phyloP scores from a whole-genome alignment of 1,284 basidiomycete species.

The Mycena sp. region DNA sequence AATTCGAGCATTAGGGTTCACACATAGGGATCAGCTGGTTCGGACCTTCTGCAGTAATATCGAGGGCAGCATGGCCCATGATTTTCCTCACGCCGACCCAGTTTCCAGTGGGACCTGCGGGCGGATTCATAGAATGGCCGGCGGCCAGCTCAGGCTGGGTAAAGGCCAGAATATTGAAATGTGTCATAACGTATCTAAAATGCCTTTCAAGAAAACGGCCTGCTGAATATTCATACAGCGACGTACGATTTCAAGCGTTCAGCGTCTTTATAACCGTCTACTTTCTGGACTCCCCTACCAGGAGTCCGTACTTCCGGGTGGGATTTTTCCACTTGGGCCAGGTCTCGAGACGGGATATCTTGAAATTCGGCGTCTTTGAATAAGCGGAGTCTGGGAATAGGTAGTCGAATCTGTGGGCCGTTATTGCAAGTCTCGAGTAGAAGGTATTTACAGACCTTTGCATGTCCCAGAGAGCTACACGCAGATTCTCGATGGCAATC shows the following conservation, averaged over 20 bases:
- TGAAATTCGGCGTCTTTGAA: conserved; percentile 18
- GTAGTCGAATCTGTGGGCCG: conserved; percentile 21
- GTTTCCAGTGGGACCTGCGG: conserved; percentile 18
- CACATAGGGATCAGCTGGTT: not conserved
- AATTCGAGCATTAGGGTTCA: not conserved
- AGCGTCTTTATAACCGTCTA: too few species aligned
- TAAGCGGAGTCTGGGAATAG: conserved; percentile 21
- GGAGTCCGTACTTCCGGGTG: conserved; percentile 19
- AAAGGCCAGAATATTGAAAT: conserved; percentile 29
- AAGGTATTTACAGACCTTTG: conserved; percentile 9
- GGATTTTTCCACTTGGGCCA: conserved; percentile 29
- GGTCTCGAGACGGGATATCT: conserved; percentile 12
- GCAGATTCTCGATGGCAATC: not conserved
- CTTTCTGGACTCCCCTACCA: not conserved
- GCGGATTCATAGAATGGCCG: conserved; percentile 14
- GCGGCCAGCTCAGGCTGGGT: conserved; percentile 22
- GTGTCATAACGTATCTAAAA: conserved; percentile 31
- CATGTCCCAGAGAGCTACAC: conserved; percentile 29
- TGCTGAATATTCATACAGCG: too few species aligned
- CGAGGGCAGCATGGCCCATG: conserved; percentile 28
- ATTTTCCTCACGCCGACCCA: conserved; percentile 32
- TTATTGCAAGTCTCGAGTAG: not conserved
- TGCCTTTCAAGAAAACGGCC: too few species aligned
- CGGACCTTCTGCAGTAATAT: conserved; percentile 32
- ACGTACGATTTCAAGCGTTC: too few species aligned